Evolutionary conservation across 768 basidiomycete genomes (phyloP).

Genomic region (Melanogaster broomeanus): DNA sequence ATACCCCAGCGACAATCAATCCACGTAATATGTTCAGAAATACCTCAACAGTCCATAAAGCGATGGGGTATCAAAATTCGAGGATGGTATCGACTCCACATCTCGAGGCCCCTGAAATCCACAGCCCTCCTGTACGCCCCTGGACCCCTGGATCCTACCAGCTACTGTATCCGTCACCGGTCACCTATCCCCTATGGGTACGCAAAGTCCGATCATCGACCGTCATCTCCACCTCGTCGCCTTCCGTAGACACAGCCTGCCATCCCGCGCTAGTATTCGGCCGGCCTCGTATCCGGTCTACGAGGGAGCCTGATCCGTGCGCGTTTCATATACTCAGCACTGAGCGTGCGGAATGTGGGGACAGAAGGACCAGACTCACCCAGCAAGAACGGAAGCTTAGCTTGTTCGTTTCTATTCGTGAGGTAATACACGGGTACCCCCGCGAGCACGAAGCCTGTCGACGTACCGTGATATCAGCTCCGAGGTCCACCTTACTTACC

Average conservation of each 20-base stretch:
- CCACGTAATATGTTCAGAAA: too few relatives aligned
- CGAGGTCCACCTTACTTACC: background rate
- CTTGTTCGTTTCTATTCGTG: constrained; percentile 55
- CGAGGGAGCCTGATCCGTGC: constrained; percentile 39
- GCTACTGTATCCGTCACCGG: background rate
- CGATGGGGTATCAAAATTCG: too few relatives aligned
- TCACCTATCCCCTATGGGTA: constrained; percentile 13
- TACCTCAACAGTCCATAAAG: too few relatives aligned
- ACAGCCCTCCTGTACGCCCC: too few relatives aligned
- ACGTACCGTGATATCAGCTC: constrained; percentile 1
- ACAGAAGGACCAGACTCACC: constrained; percentile 35
- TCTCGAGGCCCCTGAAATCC: too few relatives aligned
- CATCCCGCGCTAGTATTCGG: constrained; percentile 63
- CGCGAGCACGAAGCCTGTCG: constrained; percentile 69
- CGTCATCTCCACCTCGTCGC: constrained; percentile 74
- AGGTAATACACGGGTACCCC: constrained; percentile 85
- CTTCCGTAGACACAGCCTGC: constrained; percentile 74
- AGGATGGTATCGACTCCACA: too few relatives aligned
- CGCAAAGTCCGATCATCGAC: constrained; percentile 33
- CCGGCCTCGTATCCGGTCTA: constrained; percentile 52
- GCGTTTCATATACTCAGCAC: background rate
- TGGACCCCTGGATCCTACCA: background rate
- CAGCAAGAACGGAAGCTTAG: constrained; percentile 31
- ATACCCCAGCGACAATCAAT: too few relatives aligned
- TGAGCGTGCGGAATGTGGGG: background rate